These are phyloP conservation scores for Ceriops zippeliana DNA, from an alignment of 345 rosid species.

Conservation along the genomic window DNA sequence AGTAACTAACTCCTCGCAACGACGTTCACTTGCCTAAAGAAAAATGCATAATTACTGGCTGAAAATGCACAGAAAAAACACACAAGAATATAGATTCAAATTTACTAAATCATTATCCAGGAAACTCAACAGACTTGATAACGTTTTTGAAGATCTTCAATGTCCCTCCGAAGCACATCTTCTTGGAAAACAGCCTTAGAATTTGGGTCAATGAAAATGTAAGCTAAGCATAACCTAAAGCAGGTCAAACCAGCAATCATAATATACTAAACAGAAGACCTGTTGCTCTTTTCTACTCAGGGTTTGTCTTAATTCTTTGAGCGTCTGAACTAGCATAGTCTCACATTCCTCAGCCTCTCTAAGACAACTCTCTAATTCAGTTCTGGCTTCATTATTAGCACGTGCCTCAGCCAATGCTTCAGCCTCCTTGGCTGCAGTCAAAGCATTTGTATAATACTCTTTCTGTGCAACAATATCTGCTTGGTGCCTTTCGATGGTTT, in stretches of 20 bases:
- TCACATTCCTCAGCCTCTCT: constrained; percentile 95
- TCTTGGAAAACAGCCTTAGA: constrained; percentile 72
- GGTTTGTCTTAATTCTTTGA: constrained; percentile 91
- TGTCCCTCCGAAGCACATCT: constrained; percentile 71
- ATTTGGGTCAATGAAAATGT: constrained; percentile 15
- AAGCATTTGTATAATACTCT: constrained; percentile 78
- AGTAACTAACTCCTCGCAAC: constrained; percentile 92
- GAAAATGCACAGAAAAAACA: constrained; percentile 10
- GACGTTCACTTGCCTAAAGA: constrained; percentile 88
- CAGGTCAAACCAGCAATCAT: constrained; percentile 13
- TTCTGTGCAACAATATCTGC: constrained; percentile 74
- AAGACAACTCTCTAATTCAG: constrained; percentile 78
- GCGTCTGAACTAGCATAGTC: constrained; percentile 88
- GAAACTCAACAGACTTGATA: constrained; percentile 60
- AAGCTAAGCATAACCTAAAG: constrained; percentile 5
- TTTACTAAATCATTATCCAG: background rate
- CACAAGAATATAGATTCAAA: background rate
- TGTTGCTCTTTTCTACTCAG: constrained; percentile 90
- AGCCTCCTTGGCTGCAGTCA: constrained; percentile 95
- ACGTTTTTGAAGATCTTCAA: constrained; percentile 88
- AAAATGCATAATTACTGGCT: constrained; percentile 5
- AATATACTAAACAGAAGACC: constrained; percentile 44
- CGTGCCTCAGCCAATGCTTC: constrained; percentile 88
- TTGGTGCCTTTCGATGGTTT: constrained; percentile 93
- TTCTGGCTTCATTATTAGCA: constrained; percentile 82